phyloP scores from a whole-genome alignment of 208 protist species.

The Leishmania major region DNA sequence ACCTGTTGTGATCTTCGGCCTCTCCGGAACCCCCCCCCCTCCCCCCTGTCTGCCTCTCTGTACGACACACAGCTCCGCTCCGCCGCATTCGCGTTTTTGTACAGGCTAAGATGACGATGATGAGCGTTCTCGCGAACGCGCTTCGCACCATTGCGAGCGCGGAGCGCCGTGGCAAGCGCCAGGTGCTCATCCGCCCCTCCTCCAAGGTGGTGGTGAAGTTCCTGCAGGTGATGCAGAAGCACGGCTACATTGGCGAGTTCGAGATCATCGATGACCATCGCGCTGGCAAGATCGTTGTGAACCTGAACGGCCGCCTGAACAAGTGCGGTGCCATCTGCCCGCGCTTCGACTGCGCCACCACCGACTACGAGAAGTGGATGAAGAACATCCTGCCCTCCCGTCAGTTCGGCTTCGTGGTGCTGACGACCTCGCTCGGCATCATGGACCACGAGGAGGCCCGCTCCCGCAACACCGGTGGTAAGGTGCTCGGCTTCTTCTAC shows the following conservation, averaged over 20 bases:
- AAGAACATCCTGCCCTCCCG: constrained; percentile 99
- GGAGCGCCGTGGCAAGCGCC: constrained; percentile 99
- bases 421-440: constrained; percentile 99
- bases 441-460: constrained; percentile 99
- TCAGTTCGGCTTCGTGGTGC: constrained; percentile 99
- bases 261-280: constrained; percentile 99
- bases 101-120: constrained; percentile 97
- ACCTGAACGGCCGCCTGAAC: constrained; percentile 99
- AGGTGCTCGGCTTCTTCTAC: constrained; percentile 99
- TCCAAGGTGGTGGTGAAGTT: constrained; percentile 99
- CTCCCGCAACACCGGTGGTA: constrained; percentile 99
- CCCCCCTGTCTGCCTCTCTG: no score
- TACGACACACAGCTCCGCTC: neutral
- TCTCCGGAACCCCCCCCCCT: neutral
- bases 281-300: constrained; percentile 99
- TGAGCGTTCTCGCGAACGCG: constrained; percentile 98
- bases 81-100: constrained; percentile 19
- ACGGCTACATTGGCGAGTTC: constrained; percentile 99
- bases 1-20: neutral
- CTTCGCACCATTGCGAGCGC: constrained; percentile 99
- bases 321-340: constrained; percentile 99
- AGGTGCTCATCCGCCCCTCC: constrained; percentile 99
- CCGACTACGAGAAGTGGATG: constrained; percentile 99
- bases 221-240: constrained; percentile 99
- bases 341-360: constrained; percentile 97